Percentiles rank a stretch among this genome's conserved stretches.
Evolutionary conservation across 129 eudicot species (phyloP).

Genomic region (Kitagawia praeruptora): DNA sequence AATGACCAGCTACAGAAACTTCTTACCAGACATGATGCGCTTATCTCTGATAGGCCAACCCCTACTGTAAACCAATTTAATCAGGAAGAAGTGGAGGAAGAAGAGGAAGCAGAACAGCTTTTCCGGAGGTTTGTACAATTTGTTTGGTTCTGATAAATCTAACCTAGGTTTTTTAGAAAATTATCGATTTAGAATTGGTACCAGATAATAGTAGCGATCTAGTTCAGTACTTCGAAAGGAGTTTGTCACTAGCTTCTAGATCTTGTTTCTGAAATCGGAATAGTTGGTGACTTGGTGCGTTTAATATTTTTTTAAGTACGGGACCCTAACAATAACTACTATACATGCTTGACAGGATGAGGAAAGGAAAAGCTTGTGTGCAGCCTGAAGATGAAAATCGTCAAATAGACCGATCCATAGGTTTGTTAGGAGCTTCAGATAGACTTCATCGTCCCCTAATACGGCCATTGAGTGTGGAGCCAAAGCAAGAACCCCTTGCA

Average conservation of each 20-base stretch:
- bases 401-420: constrained; percentile 37
- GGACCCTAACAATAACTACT: background rate
- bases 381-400: constrained; percentile 55
- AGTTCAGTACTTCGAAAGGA: background rate
- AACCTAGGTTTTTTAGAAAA: background rate
- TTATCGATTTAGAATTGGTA: background rate
- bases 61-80: constrained; percentile 37
- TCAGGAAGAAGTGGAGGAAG: constrained; percentile 63
- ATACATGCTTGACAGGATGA: constrained; percentile 40
- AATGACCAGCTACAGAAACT: constrained; percentile 82
- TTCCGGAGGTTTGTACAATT: constrained; percentile 50
- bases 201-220: background rate
- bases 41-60: constrained; percentile 43
- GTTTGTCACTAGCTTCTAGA: background rate
- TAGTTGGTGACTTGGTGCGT: background rate
- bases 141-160: background rate
- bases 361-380: constrained; percentile 84
- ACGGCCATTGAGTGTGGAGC: constrained; percentile 55
- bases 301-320: background rate
- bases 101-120: constrained; percentile 91
- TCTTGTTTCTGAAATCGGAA: background rate
- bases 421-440: constrained; percentile 45
- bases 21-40: constrained; percentile 64
- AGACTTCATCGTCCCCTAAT: constrained; percentile 79
- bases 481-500: constrained; percentile 34